Evolutionary conservation across 1,284 basidiomycete genomes (phyloP), one percentile per base, ranked within the genome.

Genomic region (Veloboletus limbatus): DNA sequence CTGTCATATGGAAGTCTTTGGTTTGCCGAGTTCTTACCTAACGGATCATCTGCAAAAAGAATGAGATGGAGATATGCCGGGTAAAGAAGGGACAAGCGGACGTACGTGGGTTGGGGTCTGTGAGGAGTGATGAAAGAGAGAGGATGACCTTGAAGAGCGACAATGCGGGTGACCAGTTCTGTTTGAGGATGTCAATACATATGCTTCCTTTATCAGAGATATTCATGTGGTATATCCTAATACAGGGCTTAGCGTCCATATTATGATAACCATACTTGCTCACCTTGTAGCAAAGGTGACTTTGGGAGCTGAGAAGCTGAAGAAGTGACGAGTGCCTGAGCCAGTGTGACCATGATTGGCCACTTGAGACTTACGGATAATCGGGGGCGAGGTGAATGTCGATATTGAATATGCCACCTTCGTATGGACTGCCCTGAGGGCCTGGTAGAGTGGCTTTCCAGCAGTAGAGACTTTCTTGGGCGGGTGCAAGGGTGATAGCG

Each of bases 141-240:
- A 94, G 78, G 66, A 95, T 83, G 59, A 94, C 88, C 72, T 95
- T 95, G 76, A 90, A 93, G 32, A 95, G 73, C 2, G 91, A 93
- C 25, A 95, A 70, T 1, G 92, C 92, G 2, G 92, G 92, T 1
- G 90, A 92, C 92, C 92, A 95, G 55, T 89, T 88, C 57, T 81
- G 78, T 69, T 95, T 93, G 51, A 94, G 76, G 38, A 93, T 88
- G 67, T 94, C 84, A 53, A 86, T 85, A 59, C 85, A 88, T 42
- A 88, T 80, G 53, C 73, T 75, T 35, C 85, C 85, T 40, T 78
- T 77, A 43, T 87, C 83, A 45, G 85, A 85, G 47, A 95, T 89
- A 62, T 95, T 95, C 86, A 93, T 94, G 60, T 95, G 92, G 62
- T 94, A 94, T 63, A 94, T 91, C 60, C 88, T 91, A 34, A 18